Evolutionary conservation across 768 basidiomycete species (phyloP), one percentile per base, ranked within the genome.

Genomic region (Lanmaoa rubissima): DNA sequence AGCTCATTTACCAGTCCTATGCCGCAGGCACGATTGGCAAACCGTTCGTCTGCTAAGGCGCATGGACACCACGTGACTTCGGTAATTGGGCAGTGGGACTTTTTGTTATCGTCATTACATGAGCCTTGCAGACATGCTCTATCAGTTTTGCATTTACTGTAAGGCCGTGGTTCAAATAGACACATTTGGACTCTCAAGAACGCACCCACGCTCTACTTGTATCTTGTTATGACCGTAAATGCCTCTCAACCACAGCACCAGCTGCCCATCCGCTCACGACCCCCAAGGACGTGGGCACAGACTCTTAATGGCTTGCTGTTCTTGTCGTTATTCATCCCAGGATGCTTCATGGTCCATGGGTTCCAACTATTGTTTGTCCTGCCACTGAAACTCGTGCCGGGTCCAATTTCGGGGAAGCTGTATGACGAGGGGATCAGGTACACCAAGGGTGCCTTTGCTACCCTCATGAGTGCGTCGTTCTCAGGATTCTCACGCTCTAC

Each of bases 391-490:
- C 66, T 86, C 21, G 69, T 90, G 3, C 87, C 90, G n/a, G 81
- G 84, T 50, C 68, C 75, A 28, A 79, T 74, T 70, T 76, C 87
- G 7, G 75, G 73, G 55, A 73, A 72, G 21, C 65, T 86, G 48
- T 93, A 92, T 67, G 79, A 86, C 48, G 75, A 82, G 51, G 89
- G 87, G 1, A 83, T 94, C 49, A 79, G 86, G 39, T 87, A 87
- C 64, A 92, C 90, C 54, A 94, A 95, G 74, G 91, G 88, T 28
- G 80, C 87, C 16, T 94, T 92, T 72, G 92, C 85, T 19, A 77
- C 78, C 61, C 77, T 95, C 31, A 72, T 91, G 66, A 81, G 92
- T 92, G 63, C 67, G 85, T 79, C 41, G 14, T 53, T 21, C 38
- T 48, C 42, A 12, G 32, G 40, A 39, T 49, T 53, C 26, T 28